Percentiles rank a stretch among this genome's conserved stretches.
Evolutionary conservation across 305 asterid species (phyloP).

Genomic region (Stenogyne calaminthoides): DNA sequence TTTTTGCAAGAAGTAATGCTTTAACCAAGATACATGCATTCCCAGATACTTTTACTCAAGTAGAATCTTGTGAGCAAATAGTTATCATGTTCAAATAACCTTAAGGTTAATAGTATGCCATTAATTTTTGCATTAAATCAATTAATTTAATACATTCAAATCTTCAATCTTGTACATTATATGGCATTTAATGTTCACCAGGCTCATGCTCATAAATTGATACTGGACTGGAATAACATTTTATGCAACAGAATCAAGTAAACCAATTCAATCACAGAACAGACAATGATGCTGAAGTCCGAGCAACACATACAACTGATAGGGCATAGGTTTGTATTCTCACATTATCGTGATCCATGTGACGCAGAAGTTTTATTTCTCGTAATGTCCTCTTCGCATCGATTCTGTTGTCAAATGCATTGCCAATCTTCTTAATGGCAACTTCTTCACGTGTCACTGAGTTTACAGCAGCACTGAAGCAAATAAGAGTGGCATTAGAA

Average conservation of each 20-base stretch:
- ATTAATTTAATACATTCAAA: too few species aligned
- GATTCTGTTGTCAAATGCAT: constrained; percentile 89
- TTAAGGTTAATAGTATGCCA: background rate
- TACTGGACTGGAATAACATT: background rate
- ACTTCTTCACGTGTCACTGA: constrained; percentile 89
- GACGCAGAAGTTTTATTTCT: constrained; percentile 89
- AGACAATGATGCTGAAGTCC: background rate
- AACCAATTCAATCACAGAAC: background rate
- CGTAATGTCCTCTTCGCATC: constrained; percentile 93
- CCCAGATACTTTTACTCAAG: too few species aligned
- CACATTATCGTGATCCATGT: constrained; percentile 92
- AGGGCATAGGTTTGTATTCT: constrained; percentile 16
- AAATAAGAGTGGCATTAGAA: constrained; percentile 31
- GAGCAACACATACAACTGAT: background rate
- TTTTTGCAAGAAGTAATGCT: too few species aligned
- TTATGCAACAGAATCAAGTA: background rate
- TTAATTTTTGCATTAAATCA: background rate
- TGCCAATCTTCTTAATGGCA: constrained; percentile 96
- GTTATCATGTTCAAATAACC: background rate
- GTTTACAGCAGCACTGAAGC: constrained; percentile 80
- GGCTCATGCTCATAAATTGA: background rate
- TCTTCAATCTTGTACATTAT: background rate
- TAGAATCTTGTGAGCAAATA: too few species aligned
- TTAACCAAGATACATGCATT: too few species aligned
- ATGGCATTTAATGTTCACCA: background rate